These are phyloP conservation scores for Asterella californica DNA, from an alignment of 225 moss, liverwort and hornwort genomes.

Conservation along the genomic window DNA sequence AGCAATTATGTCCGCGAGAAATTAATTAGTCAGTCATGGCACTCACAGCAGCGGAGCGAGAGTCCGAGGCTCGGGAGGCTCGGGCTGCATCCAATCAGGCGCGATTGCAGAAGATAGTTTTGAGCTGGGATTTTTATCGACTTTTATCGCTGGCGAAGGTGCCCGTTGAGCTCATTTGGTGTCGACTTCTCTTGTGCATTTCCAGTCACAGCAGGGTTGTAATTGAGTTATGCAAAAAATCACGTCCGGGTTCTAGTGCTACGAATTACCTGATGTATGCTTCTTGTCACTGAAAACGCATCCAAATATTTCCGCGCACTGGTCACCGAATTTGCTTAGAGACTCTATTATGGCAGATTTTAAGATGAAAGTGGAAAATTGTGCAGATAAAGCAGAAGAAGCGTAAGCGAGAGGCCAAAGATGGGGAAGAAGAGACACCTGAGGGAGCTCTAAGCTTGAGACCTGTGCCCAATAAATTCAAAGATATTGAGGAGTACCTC, in stretches of 20 bases:
- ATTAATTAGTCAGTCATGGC: not conserved
- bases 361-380: constrained; percentile 24
- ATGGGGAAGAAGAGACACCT: constrained; percentile 20
- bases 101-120: constrained; percentile 79
- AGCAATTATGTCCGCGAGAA: no score
- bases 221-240: not conserved
- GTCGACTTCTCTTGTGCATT: not conserved
- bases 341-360: not conserved
- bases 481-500: constrained; percentile 77
- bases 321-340: not conserved
- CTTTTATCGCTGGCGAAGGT: constrained; percentile 71
- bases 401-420: constrained; percentile 29
- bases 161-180: not conserved
- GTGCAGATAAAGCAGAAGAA: constrained; percentile 47
- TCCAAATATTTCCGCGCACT: not conserved
- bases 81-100: constrained; percentile 78
- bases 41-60: constrained; percentile 3
- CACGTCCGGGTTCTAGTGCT: no score
- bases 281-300: no score
- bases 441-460: constrained; percentile 45
- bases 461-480: constrained; percentile 76
- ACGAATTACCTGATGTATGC: no score
- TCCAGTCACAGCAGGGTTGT: not conserved
- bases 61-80: constrained; percentile 32
- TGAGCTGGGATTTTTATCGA: constrained; percentile 87